Percentiles rank a stretch among this genome's conserved stretches.
Evolutionary conservation across 2,329 filamentous ascomycete genomes (phyloP).

Genomic region (Nothopassalora personata): DNA sequence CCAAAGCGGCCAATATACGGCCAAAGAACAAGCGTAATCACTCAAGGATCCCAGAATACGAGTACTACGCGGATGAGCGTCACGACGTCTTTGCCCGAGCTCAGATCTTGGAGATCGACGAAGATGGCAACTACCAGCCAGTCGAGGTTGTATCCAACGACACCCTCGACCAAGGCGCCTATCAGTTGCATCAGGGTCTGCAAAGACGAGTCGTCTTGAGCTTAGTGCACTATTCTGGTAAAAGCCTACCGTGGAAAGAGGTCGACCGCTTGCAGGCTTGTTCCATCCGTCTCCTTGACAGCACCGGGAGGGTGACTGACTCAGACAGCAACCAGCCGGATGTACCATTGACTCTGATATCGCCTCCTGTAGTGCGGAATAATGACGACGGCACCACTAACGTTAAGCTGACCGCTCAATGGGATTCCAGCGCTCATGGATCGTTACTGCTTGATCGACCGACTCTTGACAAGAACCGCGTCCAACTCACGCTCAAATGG

Average conservation of each 20-base stretch:
- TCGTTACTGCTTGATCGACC: conserved; percentile 90
- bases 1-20: conserved; percentile 52
- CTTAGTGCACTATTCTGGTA: conserved; percentile 85
- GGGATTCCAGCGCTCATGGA: conserved; percentile 90
- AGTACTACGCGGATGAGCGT: conserved; percentile 88
- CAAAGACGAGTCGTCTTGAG: conserved; percentile 83
- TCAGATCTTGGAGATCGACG: conserved; percentile 85
- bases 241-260: conserved; percentile 82
- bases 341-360: conserved; percentile 69
- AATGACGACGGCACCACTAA: conserved; percentile 88
- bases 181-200: conserved; percentile 90
- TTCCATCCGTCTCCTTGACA: conserved; percentile 75
- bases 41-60: conserved; percentile 77
- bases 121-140: conserved; percentile 83
- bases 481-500: conserved; percentile 84
- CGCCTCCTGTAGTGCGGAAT: conserved; percentile 71
- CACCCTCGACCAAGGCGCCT: conserved; percentile 80
- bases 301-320: conserved; percentile 77
- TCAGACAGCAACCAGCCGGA: conserved; percentile 62
- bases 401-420: conserved; percentile 82
- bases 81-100: conserved; percentile 86
- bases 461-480: conserved; percentile 85
- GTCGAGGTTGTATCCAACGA: conserved; percentile 87
- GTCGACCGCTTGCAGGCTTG: conserved; percentile 72
- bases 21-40: conserved; percentile 41